These are phyloP conservation scores for Fusarium albosuccineum DNA, from an alignment of 2,329 filamentous ascomycete genomes.

Conservation along the genomic window DNA sequence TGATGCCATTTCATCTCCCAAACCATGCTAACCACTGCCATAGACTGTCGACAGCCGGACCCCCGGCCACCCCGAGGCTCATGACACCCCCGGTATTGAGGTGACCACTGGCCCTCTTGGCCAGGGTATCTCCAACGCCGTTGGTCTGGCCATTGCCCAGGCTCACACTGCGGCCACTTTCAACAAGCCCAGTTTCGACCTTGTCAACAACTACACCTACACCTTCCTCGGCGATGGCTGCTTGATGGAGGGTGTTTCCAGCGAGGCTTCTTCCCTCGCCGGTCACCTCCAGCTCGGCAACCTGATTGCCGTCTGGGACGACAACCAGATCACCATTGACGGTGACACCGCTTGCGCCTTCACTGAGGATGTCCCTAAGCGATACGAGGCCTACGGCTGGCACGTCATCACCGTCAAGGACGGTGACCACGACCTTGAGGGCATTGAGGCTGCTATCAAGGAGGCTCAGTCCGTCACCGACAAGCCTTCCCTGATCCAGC, in stretches of 20 bases:
- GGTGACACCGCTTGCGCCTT: slow-evolving; percentile 96
- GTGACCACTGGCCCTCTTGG: slow-evolving; percentile 98
- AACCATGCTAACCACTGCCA: slow-evolving; percentile 20
- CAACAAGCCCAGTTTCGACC: slow-evolving; percentile 95
- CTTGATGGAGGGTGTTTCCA: slow-evolving; percentile 97
- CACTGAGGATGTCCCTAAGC: slow-evolving; percentile 95
- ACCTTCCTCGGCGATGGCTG: slow-evolving; percentile 97
- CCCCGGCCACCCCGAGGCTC: slow-evolving; percentile 94
- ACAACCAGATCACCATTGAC: slow-evolving; percentile 97
- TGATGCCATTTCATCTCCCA: slow-evolving; percentile 1
- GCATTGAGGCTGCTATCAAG: slow-evolving; percentile 89
- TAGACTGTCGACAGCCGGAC: slow-evolving; percentile 78
- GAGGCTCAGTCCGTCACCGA: slow-evolving; percentile 88
- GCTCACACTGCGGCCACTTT: slow-evolving; percentile 90
- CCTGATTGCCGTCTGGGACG: slow-evolving; percentile 96
- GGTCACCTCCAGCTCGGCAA: slow-evolving; percentile 98
- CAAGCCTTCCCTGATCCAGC: slow-evolving; percentile 97
- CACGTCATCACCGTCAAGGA: slow-evolving; percentile 87
- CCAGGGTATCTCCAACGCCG: slow-evolving; percentile 96
- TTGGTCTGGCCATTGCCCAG: slow-evolving; percentile 97
- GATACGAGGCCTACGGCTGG: slow-evolving; percentile 98
- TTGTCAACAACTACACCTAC: slow-evolving; percentile 98
- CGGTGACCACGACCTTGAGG: slow-evolving; percentile 88
- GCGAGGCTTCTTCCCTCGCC: slow-evolving; percentile 90
- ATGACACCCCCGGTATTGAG: slow-evolving; percentile 97